Percentiles rank a stretch among this genome's conserved stretches.
phyloP scores from a whole-genome alignment of 768 basidiomycete species.

The Termitomyces sp. region DNA sequence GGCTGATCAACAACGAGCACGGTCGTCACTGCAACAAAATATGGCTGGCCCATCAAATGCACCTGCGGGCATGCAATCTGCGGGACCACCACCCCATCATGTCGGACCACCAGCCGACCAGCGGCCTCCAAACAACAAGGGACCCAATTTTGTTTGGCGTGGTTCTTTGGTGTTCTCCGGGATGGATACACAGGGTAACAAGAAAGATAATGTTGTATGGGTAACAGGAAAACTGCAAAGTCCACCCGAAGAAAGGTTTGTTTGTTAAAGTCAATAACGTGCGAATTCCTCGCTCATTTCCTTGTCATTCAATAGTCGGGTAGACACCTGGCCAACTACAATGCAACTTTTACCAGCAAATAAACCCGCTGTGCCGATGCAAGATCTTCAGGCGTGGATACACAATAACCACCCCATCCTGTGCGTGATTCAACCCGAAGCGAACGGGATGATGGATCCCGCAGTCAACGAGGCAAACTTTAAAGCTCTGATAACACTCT shows the following conservation, averaged over 20 bases:
- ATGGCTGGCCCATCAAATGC: slow-evolving; percentile 3
- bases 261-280: not conserved
- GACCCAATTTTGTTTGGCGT: slow-evolving; percentile 35
- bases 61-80: not conserved
- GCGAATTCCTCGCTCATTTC: not conserved
- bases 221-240: slow-evolving; percentile 30
- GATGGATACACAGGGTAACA: slow-evolving; percentile 25
- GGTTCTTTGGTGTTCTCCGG: slow-evolving; percentile 47
- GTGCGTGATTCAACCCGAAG: slow-evolving; percentile 36
- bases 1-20: slow-evolving; percentile 36
- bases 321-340: slow-evolving; percentile 50
- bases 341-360: slow-evolving; percentile 38
- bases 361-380: slow-evolving; percentile 34
- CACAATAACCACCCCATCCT: slow-evolving; percentile 35
- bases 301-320: slow-evolving; percentile 31
- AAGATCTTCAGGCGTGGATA: slow-evolving; percentile 47
- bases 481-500: slow-evolving; percentile 35
- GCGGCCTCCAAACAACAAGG: not conserved
- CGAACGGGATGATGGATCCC: slow-evolving; percentile 26
- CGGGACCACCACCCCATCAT: not conserved
- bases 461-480: slow-evolving; percentile 41
- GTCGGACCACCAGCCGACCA: not conserved
- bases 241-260: slow-evolving; percentile 30
- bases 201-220: slow-evolving; percentile 42
- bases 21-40: slow-evolving; percentile 9